Percentiles rank a stretch among this genome's conserved stretches.
Evolutionary conservation across 345 rosid genomes (phyloP).

Genomic region (Dipteronia dyeriana): DNA sequence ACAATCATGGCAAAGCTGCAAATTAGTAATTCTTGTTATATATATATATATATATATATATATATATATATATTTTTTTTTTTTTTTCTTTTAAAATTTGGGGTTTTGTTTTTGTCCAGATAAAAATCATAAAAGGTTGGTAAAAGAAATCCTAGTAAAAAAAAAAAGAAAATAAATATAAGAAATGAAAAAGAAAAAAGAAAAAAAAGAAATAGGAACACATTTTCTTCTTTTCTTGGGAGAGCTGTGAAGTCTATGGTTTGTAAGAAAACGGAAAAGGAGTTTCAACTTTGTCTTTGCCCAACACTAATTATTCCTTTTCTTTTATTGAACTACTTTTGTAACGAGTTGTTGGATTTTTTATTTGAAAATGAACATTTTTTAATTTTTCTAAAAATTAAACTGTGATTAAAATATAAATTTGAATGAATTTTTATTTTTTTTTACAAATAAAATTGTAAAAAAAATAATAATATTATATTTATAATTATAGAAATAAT

Average conservation of each 20-base stretch:
- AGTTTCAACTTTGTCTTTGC: not conserved
- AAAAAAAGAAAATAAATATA: not conserved
- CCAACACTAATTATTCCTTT: not conserved
- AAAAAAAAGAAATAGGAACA: not conserved
- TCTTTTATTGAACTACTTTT: too few relatives aligned
- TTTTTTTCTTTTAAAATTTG: not conserved
- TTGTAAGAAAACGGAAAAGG: constrained; percentile 18
- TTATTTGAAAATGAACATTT: too few relatives aligned
- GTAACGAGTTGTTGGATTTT: too few relatives aligned
- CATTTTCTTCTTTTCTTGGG: constrained; percentile 22
- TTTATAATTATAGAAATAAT: too few relatives aligned
- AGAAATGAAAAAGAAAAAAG: not conserved
- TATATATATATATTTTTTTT: not conserved
- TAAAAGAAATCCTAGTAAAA: not conserved
- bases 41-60: not conserved
- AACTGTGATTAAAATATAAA: too few relatives aligned
- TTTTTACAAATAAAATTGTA: too few relatives aligned
- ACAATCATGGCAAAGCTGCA: constrained; percentile 51
- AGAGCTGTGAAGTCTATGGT: not conserved
- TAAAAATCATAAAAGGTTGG: not conserved
- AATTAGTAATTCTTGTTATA: constrained; percentile 26
- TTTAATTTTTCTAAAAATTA: too few relatives aligned
- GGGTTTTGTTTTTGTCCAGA: constrained; percentile 8
- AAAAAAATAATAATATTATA: too few relatives aligned
- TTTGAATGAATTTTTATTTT: too few relatives aligned